Percentiles rank a stretch among this genome's conserved stretches.
These are phyloP conservation scores for Yamadazyma friedrichii DNA, from an alignment of 1,139 yeast genomes.

Conservation along the genomic window DNA sequence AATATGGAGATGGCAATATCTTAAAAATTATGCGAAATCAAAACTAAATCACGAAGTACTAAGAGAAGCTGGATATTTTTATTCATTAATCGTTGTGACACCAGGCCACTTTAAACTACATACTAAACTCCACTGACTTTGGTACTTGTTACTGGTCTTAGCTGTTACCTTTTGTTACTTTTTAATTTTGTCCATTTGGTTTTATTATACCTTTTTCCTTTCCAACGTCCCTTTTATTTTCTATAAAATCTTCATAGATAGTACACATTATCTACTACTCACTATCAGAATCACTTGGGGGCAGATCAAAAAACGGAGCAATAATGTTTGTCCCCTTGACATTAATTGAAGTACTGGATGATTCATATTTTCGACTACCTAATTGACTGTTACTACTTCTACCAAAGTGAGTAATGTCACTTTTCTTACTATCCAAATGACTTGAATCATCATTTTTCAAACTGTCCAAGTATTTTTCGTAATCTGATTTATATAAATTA, in stretches of 20 bases:
- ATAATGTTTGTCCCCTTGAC: constrained; percentile 22
- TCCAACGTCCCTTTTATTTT: no score
- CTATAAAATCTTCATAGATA: no score
- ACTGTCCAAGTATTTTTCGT: constrained; percentile 20
- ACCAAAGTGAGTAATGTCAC: constrained; percentile 1
- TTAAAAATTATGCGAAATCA: neutral
- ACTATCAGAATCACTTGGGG: constrained; percentile 30
- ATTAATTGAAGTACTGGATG: constrained; percentile 13
- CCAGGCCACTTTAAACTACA: neutral
- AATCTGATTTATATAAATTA: constrained; percentile 13
- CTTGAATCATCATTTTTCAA: constrained; percentile 16
- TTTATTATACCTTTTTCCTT: no score
- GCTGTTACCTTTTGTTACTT: no score
- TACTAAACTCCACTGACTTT: neutral
- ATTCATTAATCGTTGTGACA: neutral
- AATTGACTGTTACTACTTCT: constrained; percentile 1
- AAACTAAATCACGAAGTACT: no score
- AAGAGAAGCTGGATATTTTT: no score
- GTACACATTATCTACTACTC: no score
- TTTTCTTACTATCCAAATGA: neutral
- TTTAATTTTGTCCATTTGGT: no score
- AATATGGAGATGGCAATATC: no score
- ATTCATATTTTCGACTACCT: constrained; percentile 9
- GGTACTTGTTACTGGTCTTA: no score
- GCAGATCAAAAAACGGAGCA: constrained; percentile 39